These are phyloP conservation scores for Thermoascus crustaceus DNA, from an alignment of 2,329 filamentous ascomycete species.

Conservation along the genomic window DNA sequence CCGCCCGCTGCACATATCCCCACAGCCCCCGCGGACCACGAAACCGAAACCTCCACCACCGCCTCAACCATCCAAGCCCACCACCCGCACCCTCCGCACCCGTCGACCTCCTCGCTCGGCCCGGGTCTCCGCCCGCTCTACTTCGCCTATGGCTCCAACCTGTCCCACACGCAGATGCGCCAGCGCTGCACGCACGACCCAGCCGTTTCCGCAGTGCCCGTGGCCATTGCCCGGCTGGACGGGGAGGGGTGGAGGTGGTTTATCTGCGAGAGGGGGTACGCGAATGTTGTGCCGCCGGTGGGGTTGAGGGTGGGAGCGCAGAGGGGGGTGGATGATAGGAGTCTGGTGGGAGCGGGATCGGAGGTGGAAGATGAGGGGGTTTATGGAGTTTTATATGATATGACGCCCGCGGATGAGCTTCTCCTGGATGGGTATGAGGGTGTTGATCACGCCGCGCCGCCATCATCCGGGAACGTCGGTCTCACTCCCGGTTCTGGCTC, in stretches of 20 bases:
- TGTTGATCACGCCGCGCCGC: slow-evolving; percentile 17
- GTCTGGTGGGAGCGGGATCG: slow-evolving; percentile 13
- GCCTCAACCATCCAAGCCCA: too few relatives aligned
- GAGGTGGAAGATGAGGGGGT: slow-evolving; percentile 21
- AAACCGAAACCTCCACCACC: too few relatives aligned
- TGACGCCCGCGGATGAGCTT: slow-evolving; percentile 28
- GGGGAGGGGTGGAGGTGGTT: slow-evolving; percentile 35
- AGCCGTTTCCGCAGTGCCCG: slow-evolving; percentile 23
- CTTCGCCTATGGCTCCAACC: slow-evolving; percentile 39
- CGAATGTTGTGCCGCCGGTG: slow-evolving; percentile 29
- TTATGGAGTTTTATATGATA: slow-evolving; percentile 35
- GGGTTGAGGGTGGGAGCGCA: slow-evolving; percentile 14
- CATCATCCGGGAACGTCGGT: too few relatives aligned
- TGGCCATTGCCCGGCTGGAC: slow-evolving; percentile 32
- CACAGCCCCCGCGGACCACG: too few relatives aligned
- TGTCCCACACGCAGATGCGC: slow-evolving; percentile 35
- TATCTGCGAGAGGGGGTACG: slow-evolving; percentile 35
- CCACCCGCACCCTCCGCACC: too few relatives aligned
- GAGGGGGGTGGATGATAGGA: neutral
- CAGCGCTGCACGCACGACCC: slow-evolving; percentile 28
- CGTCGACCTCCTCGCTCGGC: too few relatives aligned
- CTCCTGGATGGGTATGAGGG: slow-evolving; percentile 34
- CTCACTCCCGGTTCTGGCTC: too few relatives aligned
- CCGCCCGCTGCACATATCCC: too few relatives aligned
- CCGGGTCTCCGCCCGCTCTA: slow-evolving; percentile 34